Conservation (phyloP, 306 rosid genomes). For the Acacia crassicarpa region DNA sequence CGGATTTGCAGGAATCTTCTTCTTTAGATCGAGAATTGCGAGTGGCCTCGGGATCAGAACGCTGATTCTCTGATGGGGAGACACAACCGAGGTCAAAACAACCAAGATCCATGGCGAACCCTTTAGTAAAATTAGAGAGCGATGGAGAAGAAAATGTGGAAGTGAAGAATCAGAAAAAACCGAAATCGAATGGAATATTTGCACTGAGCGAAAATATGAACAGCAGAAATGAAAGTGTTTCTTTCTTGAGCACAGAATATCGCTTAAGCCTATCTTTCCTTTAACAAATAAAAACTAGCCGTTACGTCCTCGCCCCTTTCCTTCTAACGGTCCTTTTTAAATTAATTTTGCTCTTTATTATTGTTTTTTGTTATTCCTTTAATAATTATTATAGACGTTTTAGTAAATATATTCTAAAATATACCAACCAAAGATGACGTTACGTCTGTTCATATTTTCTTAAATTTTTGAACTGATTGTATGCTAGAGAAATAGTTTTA, state of each 20-base stretch:
- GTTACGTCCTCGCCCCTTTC: slow-evolving; percentile 21
- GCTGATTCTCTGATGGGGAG: slow-evolving; percentile 39
- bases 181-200: neutral
- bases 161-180: slow-evolving; percentile 33
- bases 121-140: neutral
- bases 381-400: neutral
- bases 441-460: neutral
- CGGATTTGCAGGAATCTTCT: slow-evolving; percentile 25
- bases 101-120: slow-evolving; percentile 59
- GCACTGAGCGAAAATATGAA: neutral
- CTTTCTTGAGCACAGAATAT: slow-evolving; percentile 6
- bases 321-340: slow-evolving; percentile 45
- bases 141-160: neutral
- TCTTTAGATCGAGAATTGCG: slow-evolving; percentile 37
- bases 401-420: neutral
- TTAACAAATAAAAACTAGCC: slow-evolving; percentile 38
- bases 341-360: neutral
- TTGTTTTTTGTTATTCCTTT: neutral
- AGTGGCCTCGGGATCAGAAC: slow-evolving; percentile 15
- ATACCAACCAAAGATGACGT: neutral
- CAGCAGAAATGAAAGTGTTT: neutral
- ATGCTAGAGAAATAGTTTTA: neutral
- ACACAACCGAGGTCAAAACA: slow-evolving; percentile 52
- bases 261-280: neutral
- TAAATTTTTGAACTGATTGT: neutral